Conservation (phyloP, 306 rosid species). For the Trichosanthes cucumerina region DNA sequence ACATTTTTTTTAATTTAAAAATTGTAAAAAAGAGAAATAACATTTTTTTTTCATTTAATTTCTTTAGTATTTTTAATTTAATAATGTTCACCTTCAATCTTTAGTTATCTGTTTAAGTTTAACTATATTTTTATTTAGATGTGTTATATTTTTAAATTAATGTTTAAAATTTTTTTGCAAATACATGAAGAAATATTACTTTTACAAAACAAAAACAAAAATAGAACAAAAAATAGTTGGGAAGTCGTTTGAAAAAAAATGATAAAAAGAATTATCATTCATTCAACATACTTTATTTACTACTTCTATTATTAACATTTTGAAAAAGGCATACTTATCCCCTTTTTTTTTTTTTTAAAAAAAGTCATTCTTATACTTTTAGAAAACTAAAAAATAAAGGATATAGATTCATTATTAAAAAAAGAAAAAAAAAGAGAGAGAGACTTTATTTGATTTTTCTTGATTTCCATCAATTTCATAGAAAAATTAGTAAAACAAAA, state of each 20-base stretch:
- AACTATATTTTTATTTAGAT: neutral
- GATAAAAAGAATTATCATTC: too few relatives aligned
- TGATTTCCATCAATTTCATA: neutral
- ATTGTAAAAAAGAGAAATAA: too few relatives aligned
- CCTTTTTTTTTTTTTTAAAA: too few relatives aligned
- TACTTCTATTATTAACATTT: too few relatives aligned
- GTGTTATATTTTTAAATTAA: neutral
- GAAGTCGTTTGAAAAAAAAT: neutral
- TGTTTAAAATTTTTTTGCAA: neutral
- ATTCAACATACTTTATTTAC: too few relatives aligned
- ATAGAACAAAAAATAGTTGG: neutral
- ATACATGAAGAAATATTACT: neutral
- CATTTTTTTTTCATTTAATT: neutral
- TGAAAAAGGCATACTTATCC: too few relatives aligned
- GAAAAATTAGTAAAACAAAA: neutral
- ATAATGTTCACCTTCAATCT: neutral
- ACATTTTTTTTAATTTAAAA: too few relatives aligned
- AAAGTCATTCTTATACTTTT: too few relatives aligned
- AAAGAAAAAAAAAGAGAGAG: too few relatives aligned
- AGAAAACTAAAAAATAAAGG: too few relatives aligned
- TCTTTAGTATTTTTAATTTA: too few relatives aligned
- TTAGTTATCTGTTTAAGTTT: neutral
- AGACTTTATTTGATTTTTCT: neutral
- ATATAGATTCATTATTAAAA: neutral
- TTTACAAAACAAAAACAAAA: neutral